Conservation (phyloP, 331 rosid genomes). For the Malus hybrid region DNA sequence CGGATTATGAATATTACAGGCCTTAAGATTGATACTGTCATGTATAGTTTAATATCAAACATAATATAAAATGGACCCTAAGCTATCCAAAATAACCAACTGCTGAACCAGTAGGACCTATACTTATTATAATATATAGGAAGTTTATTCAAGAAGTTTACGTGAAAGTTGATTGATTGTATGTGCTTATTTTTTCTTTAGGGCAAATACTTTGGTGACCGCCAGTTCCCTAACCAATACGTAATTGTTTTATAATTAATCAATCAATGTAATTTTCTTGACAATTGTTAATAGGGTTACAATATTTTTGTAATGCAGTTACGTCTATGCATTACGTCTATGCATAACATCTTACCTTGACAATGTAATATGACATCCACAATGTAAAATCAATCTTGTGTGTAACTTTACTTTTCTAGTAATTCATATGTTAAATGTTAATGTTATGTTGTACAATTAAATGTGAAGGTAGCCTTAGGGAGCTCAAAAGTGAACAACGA, state of each 20-base stretch:
- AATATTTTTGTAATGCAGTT: too few relatives aligned
- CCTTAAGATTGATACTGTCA: neutral
- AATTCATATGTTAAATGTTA: too few relatives aligned
- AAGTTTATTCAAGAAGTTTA: neutral
- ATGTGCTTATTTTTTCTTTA: neutral
- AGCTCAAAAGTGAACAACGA: too few relatives aligned
- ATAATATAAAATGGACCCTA: neutral
- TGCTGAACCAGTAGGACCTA: neutral
- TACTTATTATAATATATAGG: neutral
- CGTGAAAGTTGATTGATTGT: neutral
- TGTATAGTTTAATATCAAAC: neutral
- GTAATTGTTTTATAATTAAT: neutral
- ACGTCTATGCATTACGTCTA: too few relatives aligned
- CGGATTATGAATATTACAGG: neutral
- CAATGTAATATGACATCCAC: too few relatives aligned
- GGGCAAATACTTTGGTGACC: neutral
- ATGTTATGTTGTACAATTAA: too few relatives aligned
- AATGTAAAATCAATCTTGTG: too few relatives aligned
- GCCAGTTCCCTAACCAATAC: neutral
- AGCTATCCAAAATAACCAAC: neutral
- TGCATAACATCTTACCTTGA: too few relatives aligned
- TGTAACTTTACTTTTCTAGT: too few relatives aligned
- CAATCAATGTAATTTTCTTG: too few relatives aligned
- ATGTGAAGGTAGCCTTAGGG: too few relatives aligned
- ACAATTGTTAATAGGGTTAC: too few relatives aligned